Evolutionary conservation across 2,329 filamentous ascomycete species (phyloP), one percentile per base, ranked within the genome.

Genomic region (Trichoderma sp.): DNA sequence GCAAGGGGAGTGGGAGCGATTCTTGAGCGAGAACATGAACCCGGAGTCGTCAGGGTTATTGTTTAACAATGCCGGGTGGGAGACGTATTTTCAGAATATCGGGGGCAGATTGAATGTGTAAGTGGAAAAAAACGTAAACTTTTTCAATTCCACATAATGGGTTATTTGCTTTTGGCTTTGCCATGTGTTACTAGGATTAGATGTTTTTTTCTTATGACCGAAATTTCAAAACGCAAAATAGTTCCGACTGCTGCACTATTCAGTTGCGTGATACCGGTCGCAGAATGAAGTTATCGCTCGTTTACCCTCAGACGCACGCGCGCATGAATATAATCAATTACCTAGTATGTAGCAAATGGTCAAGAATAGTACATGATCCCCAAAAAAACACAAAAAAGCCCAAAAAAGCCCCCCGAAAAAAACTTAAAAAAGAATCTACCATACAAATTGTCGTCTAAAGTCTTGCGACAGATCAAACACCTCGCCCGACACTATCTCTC

Each of bases 401-500:
- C n/a, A n/a, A 61, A 13, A 37, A 25, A 29, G n/a, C n/a, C n/a
- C n/a, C n/a, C n/a, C n/a, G n/a, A n/a, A n/a, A n/a, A n/a, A n/a
- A n/a, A n/a, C n/a, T n/a, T n/a, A 61, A 13, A 37, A 25, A 29
- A 12, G 42, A 22, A 39, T 4, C 39, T 65, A 65, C 61, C 61
- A 65, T 27, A 65, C 61, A 65, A 65, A 65, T 39, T 65, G 61
- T 29, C 61, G 61, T 57, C 61, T 65, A 48, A 65, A 65, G 32
- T 65, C 61, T 22, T 65, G 61, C 4, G 61, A 65, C 29, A 65
- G 48, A 27, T 65, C 61, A 48, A 65, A 65, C 25, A 65, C 35
- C 6, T 65, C 37, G 19, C 29, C 61, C 13, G 52, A 17, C 10
- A 4, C 34, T 27, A 27, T 15, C 2, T 48, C 50, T 29, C 35